Base-by-base conservation (phyloP, 2,329 filamentous ascomycete species). In the Ophioceras dolichostomum region DNA sequence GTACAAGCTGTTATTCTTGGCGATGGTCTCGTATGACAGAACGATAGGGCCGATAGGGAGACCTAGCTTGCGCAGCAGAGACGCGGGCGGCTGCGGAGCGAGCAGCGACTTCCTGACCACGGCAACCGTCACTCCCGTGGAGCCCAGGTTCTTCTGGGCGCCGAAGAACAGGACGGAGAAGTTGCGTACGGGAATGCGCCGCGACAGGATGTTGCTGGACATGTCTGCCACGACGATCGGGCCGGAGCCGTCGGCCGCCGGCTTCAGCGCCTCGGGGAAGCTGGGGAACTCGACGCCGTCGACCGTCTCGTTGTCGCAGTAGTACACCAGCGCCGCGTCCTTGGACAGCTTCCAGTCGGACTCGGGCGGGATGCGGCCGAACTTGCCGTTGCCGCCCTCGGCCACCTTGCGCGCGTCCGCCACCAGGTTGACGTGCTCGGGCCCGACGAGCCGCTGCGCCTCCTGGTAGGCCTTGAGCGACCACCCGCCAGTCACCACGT, bases 1-100 rank as follows among this genome's bases (percentile, higher is more conserved):
- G 66, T 96, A 96, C 20, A 96, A 70, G 48, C 83, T 91, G 64
- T 94, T 91, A 64, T 93, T 93, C 68, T 93, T 93, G 29, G 83
- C 80, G 46, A 91, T 81, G 0, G 75, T 86, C 43, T 86, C 79
- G 53, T 89, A 96, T 45, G 84, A 75, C 34, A 96, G 65, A 31
- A 95, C 73, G 14, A 84, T 73, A 3, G 89, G 87, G 0, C 80
- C 77, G 29, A 91, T 73, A 2, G 83, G 76, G n/a, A 94, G 65
- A 16, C 74, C 76, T 9, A 95, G 72, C 41, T 78, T 68, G 41
- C 87, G 73, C 52, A 95, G 64, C 34, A 94, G 64, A 5, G 70
- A 63, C 2, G 83, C 64, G 7, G 78, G 66, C 3, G 85, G 82
- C 48, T 84, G 76, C 4, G 83, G 82, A 10, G 83, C 74, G 2